Evolutionary conservation across 2,329 filamentous ascomycete species (phyloP), one percentile per base, ranked within the genome.

Genomic region (Trichoderma afroharzianum): DNA sequence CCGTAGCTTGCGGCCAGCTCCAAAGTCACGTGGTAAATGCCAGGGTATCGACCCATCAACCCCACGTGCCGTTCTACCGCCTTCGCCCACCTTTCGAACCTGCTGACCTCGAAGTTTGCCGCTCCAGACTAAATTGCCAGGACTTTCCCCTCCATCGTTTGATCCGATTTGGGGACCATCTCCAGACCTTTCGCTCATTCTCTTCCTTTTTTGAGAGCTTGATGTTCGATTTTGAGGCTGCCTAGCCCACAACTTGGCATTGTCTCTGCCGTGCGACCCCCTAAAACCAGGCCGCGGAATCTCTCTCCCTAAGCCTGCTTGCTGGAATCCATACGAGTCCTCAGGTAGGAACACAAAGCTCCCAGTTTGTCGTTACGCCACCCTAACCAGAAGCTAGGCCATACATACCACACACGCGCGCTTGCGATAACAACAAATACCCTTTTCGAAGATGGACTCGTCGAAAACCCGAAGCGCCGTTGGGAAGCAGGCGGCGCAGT

Each of bases 401-500:
- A 58, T 6, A 36, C 8, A 59, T 53, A 47, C 39, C 55, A 50
- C 66, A 21, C 58, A 58, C 53, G 7, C 55, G 14, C 57, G 39
- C 57, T 26, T 26, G 15, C 39, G 15, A 18, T 33, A 62, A 36
- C 55, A 61, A 59, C 7, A 57, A 61, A 55, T 57, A n/a, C 28
- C 9, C 28, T 28, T 57, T 28, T 33, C 26, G 59, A 66, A 30
- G 26, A 73, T 73, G 72, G 72, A 73, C 50, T 70, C 72, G 6
- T 69, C 68, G 39, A 71, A 36, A 53, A 28, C 14, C 24, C 68
- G 78, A 59, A 71, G 74, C 21, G 73, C 75, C 26, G 58, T 72
- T 11, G 79, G 77, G 26, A 80, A 77, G 73, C 79, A 82, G 70
- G 72, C 77, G 67, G 72, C 76, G 55, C 78, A 78, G 58, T 76